Percentiles rank a stretch among this genome's conserved stretches.
Evolutionary conservation across 1,139 yeast genomes (phyloP).

Genomic region (Taphrina communis): DNA sequence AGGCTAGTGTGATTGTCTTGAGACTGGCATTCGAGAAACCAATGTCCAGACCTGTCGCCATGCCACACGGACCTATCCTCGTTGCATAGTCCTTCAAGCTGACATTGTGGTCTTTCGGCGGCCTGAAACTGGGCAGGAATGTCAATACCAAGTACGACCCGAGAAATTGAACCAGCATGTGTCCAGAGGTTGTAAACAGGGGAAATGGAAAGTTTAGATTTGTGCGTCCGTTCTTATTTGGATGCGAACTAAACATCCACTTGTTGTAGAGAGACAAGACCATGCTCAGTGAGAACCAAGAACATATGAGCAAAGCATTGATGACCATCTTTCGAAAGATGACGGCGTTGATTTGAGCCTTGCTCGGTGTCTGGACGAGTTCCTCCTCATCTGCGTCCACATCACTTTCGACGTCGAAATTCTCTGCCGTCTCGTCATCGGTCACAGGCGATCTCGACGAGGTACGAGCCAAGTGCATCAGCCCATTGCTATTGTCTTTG

Average conservation of each 20-base stretch:
- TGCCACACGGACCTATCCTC: conserved; percentile 79
- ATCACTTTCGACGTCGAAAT: conserved; percentile 9
- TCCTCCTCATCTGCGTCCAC: conserved; percentile 5
- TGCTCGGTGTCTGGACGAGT: conserved; percentile 14
- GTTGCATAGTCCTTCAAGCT: conserved; percentile 47
- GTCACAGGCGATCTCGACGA: neutral
- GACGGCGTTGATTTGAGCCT: conserved; percentile 32
- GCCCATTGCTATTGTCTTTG: neutral
- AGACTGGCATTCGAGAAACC: conserved; percentile 89
- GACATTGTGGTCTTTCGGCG: conserved; percentile 49
- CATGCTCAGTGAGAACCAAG: conserved; percentile 46
- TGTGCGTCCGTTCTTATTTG: conserved; percentile 74
- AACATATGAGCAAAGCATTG: conserved; percentile 19
- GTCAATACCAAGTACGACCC: conserved; percentile 58
- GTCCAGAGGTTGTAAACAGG: conserved; percentile 74
- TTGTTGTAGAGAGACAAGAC: conserved; percentile 67
- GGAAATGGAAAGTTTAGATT: conserved; percentile 82
- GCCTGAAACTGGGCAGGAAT: conserved; percentile 59
- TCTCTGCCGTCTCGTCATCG: neutral
- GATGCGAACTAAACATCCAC: conserved; percentile 54
- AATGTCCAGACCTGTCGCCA: conserved; percentile 90
- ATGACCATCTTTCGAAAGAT: conserved; percentile 16
- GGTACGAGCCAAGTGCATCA: conserved; percentile 10
- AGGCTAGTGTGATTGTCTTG: conserved; percentile 74
- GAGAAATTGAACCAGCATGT: conserved; percentile 72